phyloP scores from a whole-genome alignment of 1,139 yeast species.

The Suhomyces maxii region DNA sequence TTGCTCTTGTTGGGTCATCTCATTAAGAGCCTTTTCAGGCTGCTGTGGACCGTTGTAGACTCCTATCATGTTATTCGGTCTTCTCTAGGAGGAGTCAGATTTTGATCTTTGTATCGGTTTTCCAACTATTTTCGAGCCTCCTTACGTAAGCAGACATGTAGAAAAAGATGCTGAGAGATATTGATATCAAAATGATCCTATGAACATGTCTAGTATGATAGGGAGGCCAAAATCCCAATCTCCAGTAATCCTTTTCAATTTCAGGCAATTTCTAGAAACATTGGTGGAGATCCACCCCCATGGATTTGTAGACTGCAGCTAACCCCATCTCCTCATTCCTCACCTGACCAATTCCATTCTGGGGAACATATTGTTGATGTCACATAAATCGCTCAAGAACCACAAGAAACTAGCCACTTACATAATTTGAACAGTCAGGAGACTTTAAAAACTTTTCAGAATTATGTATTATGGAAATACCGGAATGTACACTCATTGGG shows the following conservation, averaged over 20 bases:
- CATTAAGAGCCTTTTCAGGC: conserved; percentile 48
- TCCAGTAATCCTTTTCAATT: not conserved
- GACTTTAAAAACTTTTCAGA: not conserved
- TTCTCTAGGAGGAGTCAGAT: not conserved
- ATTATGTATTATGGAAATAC: too few relatives aligned
- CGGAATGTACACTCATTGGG: not conserved
- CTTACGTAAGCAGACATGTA: conserved; percentile 2
- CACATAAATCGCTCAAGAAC: not conserved
- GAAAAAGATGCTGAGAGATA: too few relatives aligned
- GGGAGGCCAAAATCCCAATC: too few relatives aligned
- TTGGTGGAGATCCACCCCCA: not conserved
- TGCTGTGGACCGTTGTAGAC: conserved; percentile 26
- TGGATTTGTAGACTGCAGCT: not conserved
- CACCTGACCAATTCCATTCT: not conserved
- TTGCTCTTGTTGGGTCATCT: conserved; percentile 89
- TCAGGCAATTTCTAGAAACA: not conserved
- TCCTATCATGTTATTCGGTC: conserved; percentile 19
- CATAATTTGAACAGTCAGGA: not conserved
- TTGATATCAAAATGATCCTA: not conserved
- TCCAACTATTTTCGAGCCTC: not conserved
- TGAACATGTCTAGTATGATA: too few relatives aligned
- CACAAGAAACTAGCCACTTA: not conserved
- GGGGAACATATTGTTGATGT: not conserved
- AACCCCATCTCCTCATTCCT: not conserved
- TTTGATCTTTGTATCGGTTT: not conserved